Conservation (phyloP, 2,329 filamentous ascomycete species). For the Fusarium pseudograminearum region DNA sequence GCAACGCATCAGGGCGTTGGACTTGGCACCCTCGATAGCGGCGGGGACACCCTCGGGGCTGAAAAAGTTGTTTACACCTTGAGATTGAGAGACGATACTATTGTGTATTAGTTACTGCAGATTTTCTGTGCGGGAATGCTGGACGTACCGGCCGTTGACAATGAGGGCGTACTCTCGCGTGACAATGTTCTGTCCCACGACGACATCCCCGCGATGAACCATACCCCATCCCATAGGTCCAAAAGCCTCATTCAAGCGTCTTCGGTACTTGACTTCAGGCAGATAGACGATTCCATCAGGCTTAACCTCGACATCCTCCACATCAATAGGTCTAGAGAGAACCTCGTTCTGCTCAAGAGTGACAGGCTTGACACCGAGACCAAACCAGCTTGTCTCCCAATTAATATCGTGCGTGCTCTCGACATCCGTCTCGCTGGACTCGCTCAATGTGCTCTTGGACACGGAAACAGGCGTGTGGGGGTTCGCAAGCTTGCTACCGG, state of each 20-base stretch:
- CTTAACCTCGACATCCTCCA: conserved; percentile 92
- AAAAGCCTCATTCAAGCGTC: conserved; percentile 90
- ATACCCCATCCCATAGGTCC: conserved; percentile 96
- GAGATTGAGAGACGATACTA: conserved; percentile 90
- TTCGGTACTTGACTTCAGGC: conserved; percentile 96
- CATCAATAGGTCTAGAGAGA: conserved; percentile 74
- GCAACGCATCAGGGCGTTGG: conserved; percentile 96
- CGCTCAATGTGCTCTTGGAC: conserved; percentile 24
- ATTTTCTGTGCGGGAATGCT: neutral
- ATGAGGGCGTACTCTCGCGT: conserved; percentile 95
- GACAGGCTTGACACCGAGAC: conserved; percentile 78
- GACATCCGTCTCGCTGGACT: conserved; percentile 17
- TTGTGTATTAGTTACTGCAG: neutral
- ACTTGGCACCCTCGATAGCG: conserved; percentile 96
- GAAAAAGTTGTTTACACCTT: conserved; percentile 96
- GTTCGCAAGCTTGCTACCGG: conserved; percentile 12
- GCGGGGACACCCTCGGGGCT: conserved; percentile 89
- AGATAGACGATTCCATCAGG: conserved; percentile 96
- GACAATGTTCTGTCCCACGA: conserved; percentile 82
- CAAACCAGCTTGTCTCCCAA: conserved; percentile 88
- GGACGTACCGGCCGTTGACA: conserved; percentile 81
- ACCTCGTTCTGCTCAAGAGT: conserved; percentile 74
- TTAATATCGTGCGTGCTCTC: conserved; percentile 61
- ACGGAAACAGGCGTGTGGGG: conserved; percentile 22
- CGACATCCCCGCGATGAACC: conserved; percentile 85